Evolutionary conservation across 164 flowering plant species (phyloP).

Genomic region (Macadamia tetraphylla): DNA sequence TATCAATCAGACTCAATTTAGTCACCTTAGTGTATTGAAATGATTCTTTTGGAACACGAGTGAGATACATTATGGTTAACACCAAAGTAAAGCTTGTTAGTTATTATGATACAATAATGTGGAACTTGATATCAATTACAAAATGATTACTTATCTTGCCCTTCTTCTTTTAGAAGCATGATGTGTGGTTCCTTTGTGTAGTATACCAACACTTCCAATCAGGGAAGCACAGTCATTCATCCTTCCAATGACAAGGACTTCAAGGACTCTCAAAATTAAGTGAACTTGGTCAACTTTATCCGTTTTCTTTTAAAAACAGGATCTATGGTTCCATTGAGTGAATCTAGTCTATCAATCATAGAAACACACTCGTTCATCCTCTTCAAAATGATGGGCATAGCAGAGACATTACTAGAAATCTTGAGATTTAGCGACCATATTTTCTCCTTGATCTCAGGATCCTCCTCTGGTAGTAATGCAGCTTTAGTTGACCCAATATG

Average conservation of each 20-base stretch:
- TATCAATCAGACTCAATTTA: background rate
- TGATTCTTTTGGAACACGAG: background rate
- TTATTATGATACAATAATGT: conserved; percentile 2
- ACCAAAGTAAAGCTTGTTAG: background rate
- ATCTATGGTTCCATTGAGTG: conserved; percentile 31
- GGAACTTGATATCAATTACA: background rate
- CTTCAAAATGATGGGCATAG: conserved; percentile 43
- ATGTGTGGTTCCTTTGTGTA: too few relatives aligned
- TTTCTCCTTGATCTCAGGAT: conserved; percentile 31
- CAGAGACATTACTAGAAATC: conserved; percentile 43
- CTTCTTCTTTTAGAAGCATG: too few relatives aligned
- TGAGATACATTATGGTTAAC: conserved; percentile 2
- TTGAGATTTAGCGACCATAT: conserved; percentile 41
- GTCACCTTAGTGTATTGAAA: background rate
- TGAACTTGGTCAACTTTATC: conserved; percentile 22
- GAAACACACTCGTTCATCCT: conserved; percentile 61
- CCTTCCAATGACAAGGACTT: background rate
- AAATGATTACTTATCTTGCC: conserved; percentile 1
- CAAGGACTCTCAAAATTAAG: background rate
- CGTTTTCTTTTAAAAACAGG: conserved; percentile 64
- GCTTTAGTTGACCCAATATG: conserved; percentile 8
- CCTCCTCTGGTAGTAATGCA: conserved; percentile 17
- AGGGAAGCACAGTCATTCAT: background rate
- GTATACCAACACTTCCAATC: background rate
- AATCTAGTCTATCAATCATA: conserved; percentile 47